Evolutionary conservation across 2,329 filamentous ascomycete genomes (phyloP).

Genomic region (Diaporthe citri): DNA sequence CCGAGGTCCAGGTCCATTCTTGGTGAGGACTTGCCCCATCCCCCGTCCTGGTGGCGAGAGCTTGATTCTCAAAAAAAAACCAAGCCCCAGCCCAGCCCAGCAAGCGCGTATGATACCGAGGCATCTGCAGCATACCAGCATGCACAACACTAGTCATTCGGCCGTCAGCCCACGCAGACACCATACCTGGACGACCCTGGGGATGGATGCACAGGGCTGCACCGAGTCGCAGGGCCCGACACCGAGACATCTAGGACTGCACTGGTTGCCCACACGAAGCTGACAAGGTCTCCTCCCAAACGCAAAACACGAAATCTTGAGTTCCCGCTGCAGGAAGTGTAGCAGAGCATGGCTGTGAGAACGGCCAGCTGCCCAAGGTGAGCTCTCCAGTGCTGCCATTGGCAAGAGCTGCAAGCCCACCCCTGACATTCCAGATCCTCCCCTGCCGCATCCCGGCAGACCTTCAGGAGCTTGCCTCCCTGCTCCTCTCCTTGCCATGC

Average conservation of each 20-base stretch:
- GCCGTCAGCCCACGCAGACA: constrained; percentile 4
- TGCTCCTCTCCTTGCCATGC: background rate
- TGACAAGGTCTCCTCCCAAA: constrained; percentile 28
- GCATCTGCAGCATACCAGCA: constrained; percentile 24
- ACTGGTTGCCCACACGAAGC: background rate
- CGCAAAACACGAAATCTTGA: constrained; percentile 24
- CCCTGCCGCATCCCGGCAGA: constrained; percentile 14
- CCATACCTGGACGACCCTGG: background rate
- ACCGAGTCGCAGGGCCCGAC: constrained; percentile 1
- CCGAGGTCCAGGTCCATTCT: constrained; percentile 8
- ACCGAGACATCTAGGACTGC: background rate
- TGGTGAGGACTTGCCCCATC: background rate
- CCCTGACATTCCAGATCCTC: constrained; percentile 17
- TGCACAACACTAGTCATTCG: constrained; percentile 28
- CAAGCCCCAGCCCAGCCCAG: constrained; percentile 1
- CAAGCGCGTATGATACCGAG: constrained; percentile 22
- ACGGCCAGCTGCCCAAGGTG: constrained; percentile 9
- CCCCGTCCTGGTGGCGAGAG: constrained; percentile 21
- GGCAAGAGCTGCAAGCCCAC: constrained; percentile 21
- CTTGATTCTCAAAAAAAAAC: constrained; percentile 13
- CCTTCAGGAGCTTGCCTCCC: constrained; percentile 27
- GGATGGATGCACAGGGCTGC: background rate
- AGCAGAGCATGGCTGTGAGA: constrained; percentile 23
- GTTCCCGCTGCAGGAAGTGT: constrained; percentile 19
- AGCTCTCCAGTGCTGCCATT: constrained; percentile 15